A percentile compares a stretch with the other conserved stretches of the same genome.
phyloP scores from a whole-genome alignment of 108 stramenopile genomes.

The Licmophora abbreviata region DNA sequence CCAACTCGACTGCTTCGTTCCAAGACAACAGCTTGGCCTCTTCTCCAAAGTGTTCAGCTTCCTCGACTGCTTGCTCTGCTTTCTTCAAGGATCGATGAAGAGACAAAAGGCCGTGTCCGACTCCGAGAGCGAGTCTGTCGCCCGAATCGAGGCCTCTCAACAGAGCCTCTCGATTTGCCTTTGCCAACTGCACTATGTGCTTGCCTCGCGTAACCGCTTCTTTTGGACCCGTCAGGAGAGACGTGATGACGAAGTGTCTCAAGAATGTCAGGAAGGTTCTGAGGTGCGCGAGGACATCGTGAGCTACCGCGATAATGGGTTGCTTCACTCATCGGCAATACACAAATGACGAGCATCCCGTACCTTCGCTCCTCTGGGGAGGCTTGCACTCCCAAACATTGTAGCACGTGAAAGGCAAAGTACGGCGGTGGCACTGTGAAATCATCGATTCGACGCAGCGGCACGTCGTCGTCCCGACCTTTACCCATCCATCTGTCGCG shows the following conservation, averaged over 20 bases:
- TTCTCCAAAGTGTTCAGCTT: conserved; percentile 20
- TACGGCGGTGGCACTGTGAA: conserved; percentile 26
- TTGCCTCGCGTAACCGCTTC: conserved; percentile 22
- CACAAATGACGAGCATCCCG: neutral
- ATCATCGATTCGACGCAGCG: conserved; percentile 13
- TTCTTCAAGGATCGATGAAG: conserved; percentile 18
- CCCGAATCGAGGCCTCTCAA: conserved; percentile 13
- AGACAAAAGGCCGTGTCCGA: conserved; percentile 24
- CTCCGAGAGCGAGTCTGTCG: conserved; percentile 9
- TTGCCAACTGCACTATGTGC: conserved; percentile 24
- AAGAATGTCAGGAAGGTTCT: conserved; percentile 23
- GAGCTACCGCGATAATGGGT: neutral
- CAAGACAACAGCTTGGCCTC: conserved; percentile 8
- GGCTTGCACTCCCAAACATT: conserved; percentile 23
- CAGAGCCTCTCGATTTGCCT: conserved; percentile 18
- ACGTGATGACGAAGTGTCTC: conserved; percentile 15
- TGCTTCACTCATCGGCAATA: neutral
- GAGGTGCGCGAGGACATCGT: neutral
- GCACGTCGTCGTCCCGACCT: conserved; percentile 4
- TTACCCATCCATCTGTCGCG: no score
- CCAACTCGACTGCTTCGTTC: conserved; percentile 24
- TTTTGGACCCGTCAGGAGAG: conserved; percentile 16
- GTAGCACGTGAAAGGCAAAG: conserved; percentile 27
- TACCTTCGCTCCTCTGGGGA: conserved; percentile 18
- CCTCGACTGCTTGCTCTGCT: conserved; percentile 18